Percentiles rank a stretch among this genome's conserved stretches.
These are phyloP conservation scores for Flaveria floridana DNA, from an alignment of 140 eudicot species.

Conservation along the genomic window DNA sequence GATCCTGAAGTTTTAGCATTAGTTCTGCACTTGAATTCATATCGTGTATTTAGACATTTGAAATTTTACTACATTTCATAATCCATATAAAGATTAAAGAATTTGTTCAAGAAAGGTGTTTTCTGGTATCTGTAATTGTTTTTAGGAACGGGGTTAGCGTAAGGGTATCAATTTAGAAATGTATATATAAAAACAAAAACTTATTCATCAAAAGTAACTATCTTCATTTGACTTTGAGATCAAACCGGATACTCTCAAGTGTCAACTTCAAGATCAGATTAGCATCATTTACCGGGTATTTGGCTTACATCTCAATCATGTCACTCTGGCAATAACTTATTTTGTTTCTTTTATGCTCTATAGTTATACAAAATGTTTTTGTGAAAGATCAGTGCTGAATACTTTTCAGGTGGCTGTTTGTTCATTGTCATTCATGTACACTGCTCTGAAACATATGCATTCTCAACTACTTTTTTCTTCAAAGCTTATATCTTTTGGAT, in stretches of 20 bases:
- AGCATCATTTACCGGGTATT: conserved; percentile 7
- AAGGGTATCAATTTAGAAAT: neutral
- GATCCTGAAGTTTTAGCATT: neutral
- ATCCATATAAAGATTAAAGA: neutral
- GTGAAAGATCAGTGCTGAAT: conserved; percentile 1
- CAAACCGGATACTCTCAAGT: neutral
- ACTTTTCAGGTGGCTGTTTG: conserved; percentile 18
- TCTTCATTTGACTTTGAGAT: neutral
- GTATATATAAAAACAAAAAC: neutral
- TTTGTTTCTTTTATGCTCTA: neutral
- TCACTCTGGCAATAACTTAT: neutral
- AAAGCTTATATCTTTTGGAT: neutral
- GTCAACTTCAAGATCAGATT: neutral
- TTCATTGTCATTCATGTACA: conserved; percentile 9
- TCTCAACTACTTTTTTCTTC: neutral
- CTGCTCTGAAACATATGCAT: conserved; percentile 11
- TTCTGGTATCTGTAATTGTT: neutral
- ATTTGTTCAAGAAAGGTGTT: neutral
- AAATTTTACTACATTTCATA: neutral
- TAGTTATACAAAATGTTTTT: neutral
- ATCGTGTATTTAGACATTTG: neutral
- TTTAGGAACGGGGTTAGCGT: neutral
- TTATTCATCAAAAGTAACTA: neutral
- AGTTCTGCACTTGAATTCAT: neutral
- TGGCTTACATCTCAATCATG: neutral